These are phyloP conservation scores for Zoysia matrella DNA, from an alignment of 202 grass and related monocot genomes.

Conservation along the genomic window DNA sequence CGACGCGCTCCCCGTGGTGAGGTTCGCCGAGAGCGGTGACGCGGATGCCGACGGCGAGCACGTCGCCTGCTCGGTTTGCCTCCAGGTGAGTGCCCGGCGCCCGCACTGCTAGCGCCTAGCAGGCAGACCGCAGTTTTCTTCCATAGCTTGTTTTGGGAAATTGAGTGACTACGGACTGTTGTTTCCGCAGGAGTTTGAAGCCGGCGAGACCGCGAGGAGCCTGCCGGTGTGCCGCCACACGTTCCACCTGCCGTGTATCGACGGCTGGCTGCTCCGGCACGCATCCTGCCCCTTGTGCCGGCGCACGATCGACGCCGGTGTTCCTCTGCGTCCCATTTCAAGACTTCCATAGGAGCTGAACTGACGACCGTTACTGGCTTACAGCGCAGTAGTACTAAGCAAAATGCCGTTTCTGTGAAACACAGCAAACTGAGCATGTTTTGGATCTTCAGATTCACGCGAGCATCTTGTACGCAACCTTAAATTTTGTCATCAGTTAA, in stretches of 20 bases:
- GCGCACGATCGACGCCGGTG: constrained; percentile 32
- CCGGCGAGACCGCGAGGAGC: constrained; percentile 56
- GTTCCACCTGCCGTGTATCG: too few relatives aligned
- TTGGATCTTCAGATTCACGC: not conserved
- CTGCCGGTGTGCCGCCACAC: constrained; percentile 39
- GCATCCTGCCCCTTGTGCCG: constrained; percentile 64
- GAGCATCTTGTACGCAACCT: not conserved
- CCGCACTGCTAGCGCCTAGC: not conserved
- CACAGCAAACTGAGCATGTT: too few relatives aligned
- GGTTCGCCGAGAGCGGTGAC: constrained; percentile 32
- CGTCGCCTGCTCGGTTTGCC: constrained; percentile 47
- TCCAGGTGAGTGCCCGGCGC: constrained; percentile 32
- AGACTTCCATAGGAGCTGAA: constrained; percentile 30
- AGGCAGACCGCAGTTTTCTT: not conserved
- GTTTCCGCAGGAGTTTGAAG: constrained; percentile 53
- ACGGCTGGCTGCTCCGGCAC: constrained; percentile 58
- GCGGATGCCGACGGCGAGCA: constrained; percentile 46
- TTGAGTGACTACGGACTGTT: not conserved
- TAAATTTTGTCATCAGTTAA: not conserved
- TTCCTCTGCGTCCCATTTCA: not conserved
- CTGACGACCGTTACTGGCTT: not conserved
- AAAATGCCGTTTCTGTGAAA: constrained; percentile 4
- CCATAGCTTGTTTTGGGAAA: too few relatives aligned
- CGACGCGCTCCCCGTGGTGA: constrained; percentile 56
- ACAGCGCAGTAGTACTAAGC: not conserved